These are phyloP conservation scores for Claviceps sp. DNA, from an alignment of 2,329 filamentous ascomycete species.

Conservation along the genomic window DNA sequence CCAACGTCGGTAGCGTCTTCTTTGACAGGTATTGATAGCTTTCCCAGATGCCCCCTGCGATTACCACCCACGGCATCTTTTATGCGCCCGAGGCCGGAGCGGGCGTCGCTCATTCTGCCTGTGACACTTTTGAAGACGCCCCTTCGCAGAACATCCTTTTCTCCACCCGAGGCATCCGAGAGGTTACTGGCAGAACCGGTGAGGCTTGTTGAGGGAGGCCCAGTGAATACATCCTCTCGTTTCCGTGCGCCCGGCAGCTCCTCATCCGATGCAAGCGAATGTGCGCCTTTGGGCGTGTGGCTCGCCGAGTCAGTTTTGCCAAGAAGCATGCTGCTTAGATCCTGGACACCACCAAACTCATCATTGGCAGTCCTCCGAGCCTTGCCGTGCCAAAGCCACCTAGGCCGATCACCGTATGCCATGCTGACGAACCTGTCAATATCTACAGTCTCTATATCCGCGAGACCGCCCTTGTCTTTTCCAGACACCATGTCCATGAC, in stretches of 20 bases:
- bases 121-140: constrained; percentile 68
- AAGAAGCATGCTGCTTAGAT: constrained; percentile 35
- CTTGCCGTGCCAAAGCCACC: constrained; percentile 94
- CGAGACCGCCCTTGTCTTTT: constrained; percentile 77
- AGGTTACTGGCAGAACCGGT: constrained; percentile 33
- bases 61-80: constrained; percentile 65
- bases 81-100: constrained; percentile 70
- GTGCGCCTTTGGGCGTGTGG: constrained; percentile 34
- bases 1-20: constrained; percentile 35
- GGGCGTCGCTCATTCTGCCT: constrained; percentile 65
- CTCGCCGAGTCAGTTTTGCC: constrained; percentile 35
- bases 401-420: constrained; percentile 67
- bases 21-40: constrained; percentile 33
- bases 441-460: constrained; percentile 84
- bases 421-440: constrained; percentile 71
- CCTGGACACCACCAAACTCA: constrained; percentile 28
- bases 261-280: constrained; percentile 39
- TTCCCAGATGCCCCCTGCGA: constrained; percentile 37
- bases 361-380: constrained; percentile 48
- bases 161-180: constrained; percentile 29
- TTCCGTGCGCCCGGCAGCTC: constrained; percentile 27
- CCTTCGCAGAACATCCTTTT: constrained; percentile 46
- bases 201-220: constrained; percentile 28
- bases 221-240: constrained; percentile 29
- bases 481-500: constrained; percentile 88